phyloP scores from a whole-genome alignment of 176 grass and related monocot species.

The Metroxylon sagu region DNA sequence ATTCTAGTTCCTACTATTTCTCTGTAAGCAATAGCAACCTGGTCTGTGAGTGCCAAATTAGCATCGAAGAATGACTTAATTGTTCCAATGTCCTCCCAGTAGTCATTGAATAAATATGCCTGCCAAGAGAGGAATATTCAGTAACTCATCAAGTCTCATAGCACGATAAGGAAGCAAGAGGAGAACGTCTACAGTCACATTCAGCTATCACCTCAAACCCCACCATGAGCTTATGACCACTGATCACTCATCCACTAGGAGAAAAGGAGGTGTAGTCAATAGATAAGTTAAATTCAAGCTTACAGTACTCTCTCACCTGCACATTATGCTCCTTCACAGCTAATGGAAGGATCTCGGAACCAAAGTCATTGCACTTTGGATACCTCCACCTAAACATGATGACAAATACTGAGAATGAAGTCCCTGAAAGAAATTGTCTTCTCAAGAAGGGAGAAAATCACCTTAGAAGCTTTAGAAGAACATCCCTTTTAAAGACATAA shows the following conservation, averaged over 20 bases:
- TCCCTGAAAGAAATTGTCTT: too few species aligned
- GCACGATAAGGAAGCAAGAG: neutral
- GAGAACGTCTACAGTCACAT: too few species aligned
- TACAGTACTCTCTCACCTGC: slow-evolving; percentile 28
- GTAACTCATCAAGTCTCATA: neutral
- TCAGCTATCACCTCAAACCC: too few species aligned
- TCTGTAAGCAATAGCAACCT: slow-evolving; percentile 25
- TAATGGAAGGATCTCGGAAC: slow-evolving; percentile 56
- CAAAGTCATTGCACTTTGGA: slow-evolving; percentile 59
- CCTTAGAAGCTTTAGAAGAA: slow-evolving; percentile 54
- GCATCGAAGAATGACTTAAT: slow-evolving; percentile 75
- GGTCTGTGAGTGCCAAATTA: slow-evolving; percentile 64
- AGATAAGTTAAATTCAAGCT: too few species aligned
- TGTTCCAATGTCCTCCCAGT: slow-evolving; percentile 84
- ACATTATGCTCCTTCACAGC: slow-evolving; percentile 48
- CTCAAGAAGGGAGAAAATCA: slow-evolving; percentile 12
- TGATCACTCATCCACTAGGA: too few species aligned
- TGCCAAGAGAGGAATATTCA: slow-evolving; percentile 10
- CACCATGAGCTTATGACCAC: too few species aligned
- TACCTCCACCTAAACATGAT: slow-evolving; percentile 47
- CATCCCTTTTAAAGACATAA: slow-evolving; percentile 64
- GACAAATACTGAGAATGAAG: neutral
- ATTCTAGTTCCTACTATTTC: too few species aligned
- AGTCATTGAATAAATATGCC: slow-evolving; percentile 57
- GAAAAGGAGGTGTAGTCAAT: too few species aligned